A percentile compares a stretch with the other conserved stretches of the same genome.
These are phyloP conservation scores for Daldinia bambusicola DNA, from an alignment of 495 filamentous ascomycete genomes.

Conservation along the genomic window DNA sequence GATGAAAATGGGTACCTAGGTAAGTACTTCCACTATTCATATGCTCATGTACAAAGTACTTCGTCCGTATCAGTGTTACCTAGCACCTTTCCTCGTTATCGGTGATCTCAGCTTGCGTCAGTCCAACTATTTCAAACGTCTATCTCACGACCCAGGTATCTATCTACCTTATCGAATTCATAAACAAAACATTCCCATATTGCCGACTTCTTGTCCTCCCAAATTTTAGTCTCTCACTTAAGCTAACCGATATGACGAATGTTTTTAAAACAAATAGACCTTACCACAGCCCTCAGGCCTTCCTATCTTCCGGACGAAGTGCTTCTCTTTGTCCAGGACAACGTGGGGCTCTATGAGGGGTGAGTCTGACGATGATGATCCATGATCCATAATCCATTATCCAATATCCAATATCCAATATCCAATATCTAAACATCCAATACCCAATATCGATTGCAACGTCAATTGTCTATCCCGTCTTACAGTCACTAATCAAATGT, in stretches of 20 bases:
- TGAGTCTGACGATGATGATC: constrained; percentile 57
- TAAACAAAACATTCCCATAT: neutral
- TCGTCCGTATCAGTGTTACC: neutral
- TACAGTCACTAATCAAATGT: constrained; percentile 35
- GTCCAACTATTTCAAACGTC: constrained; percentile 1
- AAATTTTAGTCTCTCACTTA: constrained; percentile 2
- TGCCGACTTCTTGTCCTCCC: neutral
- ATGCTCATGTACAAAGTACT: neutral
- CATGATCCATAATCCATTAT: constrained; percentile 5
- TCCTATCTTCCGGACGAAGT: constrained; percentile 88
- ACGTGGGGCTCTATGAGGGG: constrained; percentile 98
- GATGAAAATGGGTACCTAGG: neutral
- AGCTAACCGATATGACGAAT: constrained; percentile 71
- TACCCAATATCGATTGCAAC: constrained; percentile 16
- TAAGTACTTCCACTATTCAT: neutral
- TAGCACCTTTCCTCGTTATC: neutral
- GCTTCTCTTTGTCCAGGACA: constrained; percentile 94
- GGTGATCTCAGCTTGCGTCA: constrained; percentile 17
- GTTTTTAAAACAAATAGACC: constrained; percentile 93
- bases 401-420: constrained; percentile 1
- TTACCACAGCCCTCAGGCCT: constrained; percentile 94
- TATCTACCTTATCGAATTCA: neutral
- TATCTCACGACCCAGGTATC: neutral
- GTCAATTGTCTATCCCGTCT: neutral
- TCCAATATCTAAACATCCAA: too few relatives aligned